These are phyloP conservation scores for Nannochloropsis limnetica DNA, from an alignment of 352 stramenopile species.

Conservation along the genomic window DNA sequence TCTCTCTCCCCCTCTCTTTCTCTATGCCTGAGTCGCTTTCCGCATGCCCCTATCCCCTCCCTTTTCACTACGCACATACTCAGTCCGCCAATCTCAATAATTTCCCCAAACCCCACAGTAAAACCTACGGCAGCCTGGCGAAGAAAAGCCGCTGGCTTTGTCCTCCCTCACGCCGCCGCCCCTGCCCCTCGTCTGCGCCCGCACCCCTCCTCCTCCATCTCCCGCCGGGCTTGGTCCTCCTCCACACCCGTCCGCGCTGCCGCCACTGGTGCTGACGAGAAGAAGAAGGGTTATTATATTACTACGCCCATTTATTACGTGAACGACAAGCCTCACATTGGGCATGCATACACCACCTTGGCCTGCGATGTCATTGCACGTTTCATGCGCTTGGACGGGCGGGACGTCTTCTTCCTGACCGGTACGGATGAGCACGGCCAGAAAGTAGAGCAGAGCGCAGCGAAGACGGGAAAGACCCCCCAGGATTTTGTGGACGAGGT, in stretches of 20 bases:
- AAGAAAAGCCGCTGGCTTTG: constrained; percentile 10
- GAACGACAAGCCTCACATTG: constrained; percentile 96
- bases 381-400: constrained; percentile 75
- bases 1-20: no score
- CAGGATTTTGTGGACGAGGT: constrained; percentile 84
- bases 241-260: neutral
- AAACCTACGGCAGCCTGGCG: neutral
- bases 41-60: neutral
- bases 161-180: neutral
- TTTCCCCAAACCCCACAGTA: neutral
- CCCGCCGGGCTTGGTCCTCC: neutral
- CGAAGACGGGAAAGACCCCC: constrained; percentile 65
- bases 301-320: constrained; percentile 99
- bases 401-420: constrained; percentile 83
- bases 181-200: neutral
- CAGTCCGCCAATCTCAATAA: neutral
- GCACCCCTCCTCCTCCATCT: neutral
- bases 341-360: constrained; percentile 89
- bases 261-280: neutral
- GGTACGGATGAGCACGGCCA: constrained; percentile 97
- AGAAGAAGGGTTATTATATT: constrained; percentile 55
- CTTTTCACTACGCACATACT: neutral
- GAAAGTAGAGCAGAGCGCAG: constrained; percentile 86
- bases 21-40: neutral
- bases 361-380: constrained; percentile 65